phyloP scores from a whole-genome alignment of 208 protist genomes.

The Polymyxa betae region DNA sequence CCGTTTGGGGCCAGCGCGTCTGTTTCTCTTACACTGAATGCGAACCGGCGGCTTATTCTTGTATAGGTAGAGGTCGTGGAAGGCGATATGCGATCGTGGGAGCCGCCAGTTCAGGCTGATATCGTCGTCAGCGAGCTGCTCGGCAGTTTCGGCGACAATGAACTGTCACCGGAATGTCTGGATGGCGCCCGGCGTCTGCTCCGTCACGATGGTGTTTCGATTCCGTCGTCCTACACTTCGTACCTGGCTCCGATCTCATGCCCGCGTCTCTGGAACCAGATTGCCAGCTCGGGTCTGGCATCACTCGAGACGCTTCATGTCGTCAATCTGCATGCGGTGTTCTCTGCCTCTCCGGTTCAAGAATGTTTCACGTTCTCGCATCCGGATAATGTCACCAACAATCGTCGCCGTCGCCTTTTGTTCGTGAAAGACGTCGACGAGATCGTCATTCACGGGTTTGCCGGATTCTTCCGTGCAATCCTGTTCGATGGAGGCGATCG shows the following conservation, averaged over 20 bases:
- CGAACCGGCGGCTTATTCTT: background rate
- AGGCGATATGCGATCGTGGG: slow-evolving; percentile 75
- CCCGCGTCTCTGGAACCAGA: slow-evolving; percentile 43
- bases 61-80: slow-evolving; percentile 54
- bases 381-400: background rate
- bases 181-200: slow-evolving; percentile 85
- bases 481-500: slow-evolving; percentile 35
- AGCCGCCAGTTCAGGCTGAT: background rate
- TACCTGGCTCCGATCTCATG: slow-evolving; percentile 78
- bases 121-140: slow-evolving; percentile 88
- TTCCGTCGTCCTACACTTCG: slow-evolving; percentile 80
- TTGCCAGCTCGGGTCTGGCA: background rate
- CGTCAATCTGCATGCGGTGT: slow-evolving; percentile 38
- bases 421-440: slow-evolving; percentile 61
- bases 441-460: slow-evolving; percentile 79
- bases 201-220: slow-evolving; percentile 72
- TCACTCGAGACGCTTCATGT: slow-evolving; percentile 39
- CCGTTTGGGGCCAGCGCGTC: background rate
- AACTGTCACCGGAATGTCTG: slow-evolving; percentile 98
- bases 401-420: background rate
- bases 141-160: slow-evolving; percentile 98
- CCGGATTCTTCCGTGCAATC: slow-evolving; percentile 81
- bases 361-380: slow-evolving; percentile 28
- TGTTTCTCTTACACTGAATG: background rate
- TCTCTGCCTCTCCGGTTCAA: background rate